Conservation (phyloP, 176 grass and related monocot genomes). For the Typha latifolia region DNA sequence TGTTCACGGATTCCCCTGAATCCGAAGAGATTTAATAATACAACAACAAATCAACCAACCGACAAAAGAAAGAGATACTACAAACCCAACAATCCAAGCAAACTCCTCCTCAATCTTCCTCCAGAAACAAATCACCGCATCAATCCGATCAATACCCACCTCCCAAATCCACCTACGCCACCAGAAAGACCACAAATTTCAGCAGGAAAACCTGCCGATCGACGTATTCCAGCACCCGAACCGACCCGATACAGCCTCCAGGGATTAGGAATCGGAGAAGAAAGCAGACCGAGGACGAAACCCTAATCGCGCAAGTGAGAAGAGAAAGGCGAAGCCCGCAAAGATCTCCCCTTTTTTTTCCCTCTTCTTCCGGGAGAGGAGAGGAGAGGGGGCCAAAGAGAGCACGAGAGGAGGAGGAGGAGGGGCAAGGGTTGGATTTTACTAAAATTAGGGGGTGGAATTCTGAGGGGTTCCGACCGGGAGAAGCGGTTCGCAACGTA, state of each 20-base stretch:
- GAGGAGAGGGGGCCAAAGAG: constrained; percentile 6
- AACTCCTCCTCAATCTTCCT: background rate
- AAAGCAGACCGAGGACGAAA: background rate
- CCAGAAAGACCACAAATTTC: background rate
- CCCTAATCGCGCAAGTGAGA: background rate
- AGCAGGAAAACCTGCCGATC: background rate
- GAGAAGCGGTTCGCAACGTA: too few species aligned
- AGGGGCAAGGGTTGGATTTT: background rate
- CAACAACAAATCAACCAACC: background rate
- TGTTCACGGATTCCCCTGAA: constrained; percentile 35
- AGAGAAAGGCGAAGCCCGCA: constrained; percentile 10
- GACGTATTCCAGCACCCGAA: background rate
- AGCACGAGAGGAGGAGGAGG: background rate
- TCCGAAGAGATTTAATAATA: constrained; percentile 20
- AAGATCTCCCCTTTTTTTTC: constrained; percentile 9
- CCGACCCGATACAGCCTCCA: too few species aligned
- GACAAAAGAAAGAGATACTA: background rate
- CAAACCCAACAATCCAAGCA: background rate
- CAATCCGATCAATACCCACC: background rate
- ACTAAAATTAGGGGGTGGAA: too few species aligned
- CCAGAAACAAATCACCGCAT: background rate
- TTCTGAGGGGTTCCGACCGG: too few species aligned
- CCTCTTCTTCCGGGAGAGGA: constrained; percentile 10
- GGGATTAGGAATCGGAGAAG: too few species aligned
- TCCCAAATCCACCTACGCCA: background rate